Percentiles rank a stretch among this genome's conserved stretches.
phyloP scores from a whole-genome alignment of 179 eudicot species.

The Amaranthus tricolor region DNA sequence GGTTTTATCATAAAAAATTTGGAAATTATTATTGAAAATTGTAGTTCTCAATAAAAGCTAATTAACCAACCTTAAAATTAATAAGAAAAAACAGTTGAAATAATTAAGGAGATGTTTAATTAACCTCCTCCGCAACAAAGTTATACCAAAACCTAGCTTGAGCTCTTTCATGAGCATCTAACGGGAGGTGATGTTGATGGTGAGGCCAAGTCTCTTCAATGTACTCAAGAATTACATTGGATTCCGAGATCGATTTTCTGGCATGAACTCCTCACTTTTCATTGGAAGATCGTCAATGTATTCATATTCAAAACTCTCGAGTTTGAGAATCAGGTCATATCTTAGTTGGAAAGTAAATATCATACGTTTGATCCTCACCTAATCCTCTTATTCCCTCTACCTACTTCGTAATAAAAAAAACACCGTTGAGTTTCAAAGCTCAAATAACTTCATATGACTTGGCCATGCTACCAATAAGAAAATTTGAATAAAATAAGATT shows the following conservation, averaged over 20 bases:
- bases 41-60: too few relatives aligned
- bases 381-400: too few relatives aligned
- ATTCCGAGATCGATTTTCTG: conserved; percentile 1
- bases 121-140: conserved; percentile 4
- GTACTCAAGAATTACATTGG: background rate
- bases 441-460: conserved; percentile 6
- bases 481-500: background rate
- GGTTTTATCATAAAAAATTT: too few relatives aligned
- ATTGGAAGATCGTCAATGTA: conserved; percentile 8
- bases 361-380: too few relatives aligned
- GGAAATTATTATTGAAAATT: too few relatives aligned
- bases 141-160: conserved; percentile 14
- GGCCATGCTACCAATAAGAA: conserved; percentile 4
- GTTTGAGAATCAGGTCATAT: background rate
- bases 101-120: too few relatives aligned
- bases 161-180: conserved; percentile 6
- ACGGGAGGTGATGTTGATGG: background rate
- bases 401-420: too few relatives aligned
- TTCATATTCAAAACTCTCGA: background rate
- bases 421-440: conserved; percentile 5
- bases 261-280: conserved; percentile 9
- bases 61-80: too few relatives aligned
- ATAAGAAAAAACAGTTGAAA: too few relatives aligned
- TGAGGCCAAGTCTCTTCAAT: conserved; percentile 3
- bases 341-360: too few relatives aligned